Percentiles rank a stretch among this genome's conserved stretches.
Conservation (phyloP, 768 basidiomycete species). For the Dioszegia hungarica region DNA sequence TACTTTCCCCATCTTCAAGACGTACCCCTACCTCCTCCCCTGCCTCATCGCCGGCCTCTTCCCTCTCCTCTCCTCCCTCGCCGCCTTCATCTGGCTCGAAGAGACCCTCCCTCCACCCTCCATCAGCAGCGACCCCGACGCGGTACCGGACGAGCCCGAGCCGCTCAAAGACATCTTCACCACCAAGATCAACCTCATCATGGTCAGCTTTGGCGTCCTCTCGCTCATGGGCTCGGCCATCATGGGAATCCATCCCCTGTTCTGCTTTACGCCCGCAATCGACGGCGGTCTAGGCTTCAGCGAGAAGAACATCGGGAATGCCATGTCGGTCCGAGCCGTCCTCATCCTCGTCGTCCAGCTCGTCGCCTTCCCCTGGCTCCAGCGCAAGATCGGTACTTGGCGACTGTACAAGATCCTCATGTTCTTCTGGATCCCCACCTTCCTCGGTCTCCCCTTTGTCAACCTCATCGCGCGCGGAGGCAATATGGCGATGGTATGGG, state of each 20-base stretch:
- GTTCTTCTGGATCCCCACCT: slow-evolving; percentile 30
- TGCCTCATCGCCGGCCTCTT: slow-evolving; percentile 26
- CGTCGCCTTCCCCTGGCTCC: slow-evolving; percentile 29
- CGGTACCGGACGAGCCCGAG: slow-evolving; percentile 3
- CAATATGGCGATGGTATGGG: slow-evolving; percentile 21
- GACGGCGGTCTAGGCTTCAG: slow-evolving; percentile 33
- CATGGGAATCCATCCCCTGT: slow-evolving; percentile 27
- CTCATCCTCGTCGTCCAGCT: slow-evolving; percentile 30
- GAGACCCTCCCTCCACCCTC: slow-evolving; percentile 25
- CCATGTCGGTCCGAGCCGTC: slow-evolving; percentile 27
- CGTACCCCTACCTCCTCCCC: slow-evolving; percentile 34
- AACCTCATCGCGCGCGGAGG: slow-evolving; percentile 23
- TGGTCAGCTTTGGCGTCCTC: slow-evolving; percentile 29
- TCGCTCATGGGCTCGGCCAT: slow-evolving; percentile 25
- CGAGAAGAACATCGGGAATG: slow-evolving; percentile 26
- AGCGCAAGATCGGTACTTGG: slow-evolving; percentile 19
- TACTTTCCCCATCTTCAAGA: slow-evolving; percentile 23
- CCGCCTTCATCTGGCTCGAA: slow-evolving; percentile 28
- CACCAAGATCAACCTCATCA: slow-evolving; percentile 25
- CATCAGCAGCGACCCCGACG: neutral
- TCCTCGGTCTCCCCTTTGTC: slow-evolving; percentile 23
- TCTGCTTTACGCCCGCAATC: slow-evolving; percentile 34
- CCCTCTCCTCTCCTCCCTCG: slow-evolving; percentile 20
- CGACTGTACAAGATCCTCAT: slow-evolving; percentile 24
- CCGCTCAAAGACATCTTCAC: slow-evolving; percentile 19